Evolutionary conservation across 2,329 filamentous ascomycete genomes (phyloP), one percentile per base, ranked within the genome.

Genomic region (Rugonectria rugulosa): DNA sequence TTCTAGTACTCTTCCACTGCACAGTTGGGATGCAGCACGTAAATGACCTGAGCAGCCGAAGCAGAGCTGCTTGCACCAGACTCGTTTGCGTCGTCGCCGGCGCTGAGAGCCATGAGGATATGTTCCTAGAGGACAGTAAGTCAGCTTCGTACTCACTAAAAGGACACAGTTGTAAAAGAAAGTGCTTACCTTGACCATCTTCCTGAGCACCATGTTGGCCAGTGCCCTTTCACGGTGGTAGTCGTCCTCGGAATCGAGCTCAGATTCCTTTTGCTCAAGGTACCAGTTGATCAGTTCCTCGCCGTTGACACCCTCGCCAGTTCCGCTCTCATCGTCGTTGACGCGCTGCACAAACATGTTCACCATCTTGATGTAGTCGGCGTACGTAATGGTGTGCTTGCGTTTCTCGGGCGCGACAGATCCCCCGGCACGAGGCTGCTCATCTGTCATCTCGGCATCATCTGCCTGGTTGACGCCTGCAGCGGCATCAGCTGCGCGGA

Each of bases 1-100:
- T 70, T 37, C 23, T 67, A 82, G 40, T 75, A 73, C 59, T 86
- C 83, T 61, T 97, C 93, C 9, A 96, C 81, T 0, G 90, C 91
- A 70, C 91, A 96, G 76, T 98, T 98, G 55, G 95, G 95, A 77
- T 99, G 95, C 64, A 99, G 72, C 21, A 97, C 90, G 71, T 97
- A 99, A 47, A 95, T 83, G 5, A 90, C 79, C 14, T 65, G 50
- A 2, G 66, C 63, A 2, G 66, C 56, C 10, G 74, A 67, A 14
- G 77, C 72, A 19, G 81, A 76, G 41, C 73, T 72, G 36, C 75
- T 76, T 61, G 82, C 70, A 69, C 78, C 73, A 5, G 77, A 76
- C 11, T 73, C 79, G 12, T 78, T 81, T 29, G 77, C 72, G 56
- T 83, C 83, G 63, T 75, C 87, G 61, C 87, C 80, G 42, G 82